Percentiles rank a stretch among this genome's conserved stretches.
phyloP scores from a whole-genome alignment of 1,139 yeast genomes.

The Kodamaea suecica region DNA sequence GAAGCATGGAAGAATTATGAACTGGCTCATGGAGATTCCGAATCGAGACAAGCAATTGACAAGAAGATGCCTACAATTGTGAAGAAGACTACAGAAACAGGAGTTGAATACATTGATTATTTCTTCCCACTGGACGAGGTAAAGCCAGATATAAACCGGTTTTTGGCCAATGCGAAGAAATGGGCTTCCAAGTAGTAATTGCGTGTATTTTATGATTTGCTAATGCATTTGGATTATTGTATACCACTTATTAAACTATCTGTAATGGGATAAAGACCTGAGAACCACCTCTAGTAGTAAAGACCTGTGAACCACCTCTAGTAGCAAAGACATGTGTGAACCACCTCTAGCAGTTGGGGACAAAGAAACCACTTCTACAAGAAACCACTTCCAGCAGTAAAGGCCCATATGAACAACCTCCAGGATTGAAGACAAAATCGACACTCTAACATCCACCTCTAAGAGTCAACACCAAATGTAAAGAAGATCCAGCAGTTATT shows the following conservation, averaged over 20 bases:
- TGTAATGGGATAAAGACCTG: too few relatives aligned
- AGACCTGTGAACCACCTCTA: too few relatives aligned
- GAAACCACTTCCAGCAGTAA: too few relatives aligned
- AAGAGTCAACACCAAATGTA: slow-evolving; percentile 84
- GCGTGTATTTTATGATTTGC: too few relatives aligned
- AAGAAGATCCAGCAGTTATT: slow-evolving; percentile 69
- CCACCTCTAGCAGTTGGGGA: too few relatives aligned
- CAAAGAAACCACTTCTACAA: too few relatives aligned
- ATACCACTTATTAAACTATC: too few relatives aligned
- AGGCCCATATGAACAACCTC: not conserved
- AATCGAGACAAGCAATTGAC: slow-evolving; percentile 33
- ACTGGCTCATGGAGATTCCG: slow-evolving; percentile 52
- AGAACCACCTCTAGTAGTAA: too few relatives aligned
- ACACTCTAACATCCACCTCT: slow-evolving; percentile 61
- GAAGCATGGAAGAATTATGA: slow-evolving; percentile 72
- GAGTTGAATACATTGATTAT: slow-evolving; percentile 58
- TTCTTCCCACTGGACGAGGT: slow-evolving; percentile 63
- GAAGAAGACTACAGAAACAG: slow-evolving; percentile 41
- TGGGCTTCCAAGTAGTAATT: slow-evolving; percentile 43
- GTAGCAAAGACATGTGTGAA: too few relatives aligned
- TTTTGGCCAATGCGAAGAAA: slow-evolving; percentile 61
- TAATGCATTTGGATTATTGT: too few relatives aligned
- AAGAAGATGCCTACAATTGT: slow-evolving; percentile 57
- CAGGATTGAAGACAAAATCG: not conserved
- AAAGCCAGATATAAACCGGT: slow-evolving; percentile 42